phyloP scores from a whole-genome alignment of 768 basidiomycete genomes.

The Termitomyces sp. region DNA sequence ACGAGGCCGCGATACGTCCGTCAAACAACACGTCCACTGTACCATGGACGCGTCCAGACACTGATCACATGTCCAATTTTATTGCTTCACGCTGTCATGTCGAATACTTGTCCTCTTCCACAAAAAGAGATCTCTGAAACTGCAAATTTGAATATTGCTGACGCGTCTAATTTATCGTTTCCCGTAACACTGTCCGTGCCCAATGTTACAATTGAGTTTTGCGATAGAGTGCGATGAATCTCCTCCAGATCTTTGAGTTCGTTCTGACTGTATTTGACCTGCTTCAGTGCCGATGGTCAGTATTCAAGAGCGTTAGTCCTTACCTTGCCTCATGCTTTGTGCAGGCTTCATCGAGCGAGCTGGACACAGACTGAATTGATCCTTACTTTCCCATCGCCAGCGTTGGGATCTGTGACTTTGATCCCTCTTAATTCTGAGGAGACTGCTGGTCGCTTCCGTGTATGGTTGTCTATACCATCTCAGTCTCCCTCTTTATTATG shows the following conservation, averaged over 20 bases:
- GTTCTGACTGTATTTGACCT: neutral
- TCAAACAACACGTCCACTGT: constrained; percentile 48
- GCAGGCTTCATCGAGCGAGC: constrained; percentile 85
- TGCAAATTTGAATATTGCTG: constrained; percentile 17
- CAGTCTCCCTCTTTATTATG: constrained; percentile 54
- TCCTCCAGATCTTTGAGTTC: neutral
- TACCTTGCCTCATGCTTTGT: constrained; percentile 2
- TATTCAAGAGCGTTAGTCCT: neutral
- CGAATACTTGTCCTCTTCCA: constrained; percentile 1
- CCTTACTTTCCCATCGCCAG: constrained; percentile 83
- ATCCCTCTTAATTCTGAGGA: constrained; percentile 75
- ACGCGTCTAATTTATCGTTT: constrained; percentile 50
- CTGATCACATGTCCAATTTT: constrained; percentile 24
- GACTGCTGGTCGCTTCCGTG: constrained; percentile 84
- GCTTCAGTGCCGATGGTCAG: constrained; percentile 75
- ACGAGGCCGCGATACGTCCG: neutral
- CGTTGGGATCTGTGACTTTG: constrained; percentile 59
- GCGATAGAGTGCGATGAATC: constrained; percentile 71
- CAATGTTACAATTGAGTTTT: constrained; percentile 84
- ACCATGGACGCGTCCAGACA: constrained; percentile 3
- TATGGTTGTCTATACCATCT: constrained; percentile 61
- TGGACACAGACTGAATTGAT: constrained; percentile 95
- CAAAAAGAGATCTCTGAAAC: neutral
- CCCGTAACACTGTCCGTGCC: constrained; percentile 40
- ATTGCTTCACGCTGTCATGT: neutral